Conservation (phyloP, 495 filamentous ascomycete species). For the Parmelia sp. region DNA sequence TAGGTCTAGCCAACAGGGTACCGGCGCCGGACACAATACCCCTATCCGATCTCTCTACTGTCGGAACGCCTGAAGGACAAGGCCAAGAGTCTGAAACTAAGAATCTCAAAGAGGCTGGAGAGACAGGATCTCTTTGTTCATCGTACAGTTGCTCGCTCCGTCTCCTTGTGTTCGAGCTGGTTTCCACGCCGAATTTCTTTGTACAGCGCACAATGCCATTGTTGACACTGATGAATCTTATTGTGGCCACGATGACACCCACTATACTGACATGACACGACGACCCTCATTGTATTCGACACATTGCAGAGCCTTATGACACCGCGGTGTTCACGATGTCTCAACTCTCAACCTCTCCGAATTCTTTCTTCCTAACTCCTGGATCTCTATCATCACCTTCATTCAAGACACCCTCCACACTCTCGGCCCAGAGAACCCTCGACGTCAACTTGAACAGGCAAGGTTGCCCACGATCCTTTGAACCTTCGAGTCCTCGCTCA, state of each 20-base stretch:
- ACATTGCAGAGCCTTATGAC: neutral
- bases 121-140: neutral
- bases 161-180: neutral
- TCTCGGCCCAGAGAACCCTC: neutral
- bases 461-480: neutral
- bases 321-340: neutral
- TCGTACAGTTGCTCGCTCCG: neutral
- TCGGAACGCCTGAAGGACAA: too few relatives aligned
- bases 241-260: neutral
- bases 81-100: too few relatives aligned
- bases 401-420: neutral
- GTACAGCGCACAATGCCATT: neutral
- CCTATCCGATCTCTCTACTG: too few relatives aligned
- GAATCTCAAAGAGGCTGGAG: too few relatives aligned
- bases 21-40: too few relatives aligned
- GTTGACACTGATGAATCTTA: neutral
- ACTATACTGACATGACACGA: neutral
- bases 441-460: neutral
- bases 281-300: neutral
- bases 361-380: neutral
- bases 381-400: neutral
- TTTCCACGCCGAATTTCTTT: neutral
- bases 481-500: neutral
- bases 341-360: neutral
- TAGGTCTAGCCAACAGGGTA: too few relatives aligned